phyloP scores from a whole-genome alignment of 2,329 filamentous ascomycete species.

The Ambrosiella cleistominuta region DNA sequence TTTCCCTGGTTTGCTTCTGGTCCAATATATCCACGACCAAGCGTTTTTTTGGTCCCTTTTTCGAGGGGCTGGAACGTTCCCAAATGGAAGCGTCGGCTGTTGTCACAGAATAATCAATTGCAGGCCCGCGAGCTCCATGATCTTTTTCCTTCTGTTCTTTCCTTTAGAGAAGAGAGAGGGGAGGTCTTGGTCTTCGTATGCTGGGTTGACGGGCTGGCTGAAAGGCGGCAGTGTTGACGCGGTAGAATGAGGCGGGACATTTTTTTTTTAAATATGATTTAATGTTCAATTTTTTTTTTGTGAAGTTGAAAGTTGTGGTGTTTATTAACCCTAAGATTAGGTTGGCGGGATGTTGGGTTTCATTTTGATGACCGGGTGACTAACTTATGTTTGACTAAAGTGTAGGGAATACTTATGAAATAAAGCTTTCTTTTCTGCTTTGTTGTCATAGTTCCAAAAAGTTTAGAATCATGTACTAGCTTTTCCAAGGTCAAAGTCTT shows the following conservation, averaged over 20 bases:
- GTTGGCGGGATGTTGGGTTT: too few relatives aligned
- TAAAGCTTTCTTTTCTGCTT: too few relatives aligned
- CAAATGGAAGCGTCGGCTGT: constrained; percentile 13
- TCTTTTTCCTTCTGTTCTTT: neutral
- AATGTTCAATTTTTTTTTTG: neutral
- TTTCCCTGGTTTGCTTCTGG: constrained; percentile 14
- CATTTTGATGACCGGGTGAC: too few relatives aligned
- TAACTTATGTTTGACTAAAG: too few relatives aligned
- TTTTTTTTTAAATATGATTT: constrained; percentile 4
- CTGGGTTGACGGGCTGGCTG: constrained; percentile 4
- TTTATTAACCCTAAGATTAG: neutral
- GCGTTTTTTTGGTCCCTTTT: neutral
- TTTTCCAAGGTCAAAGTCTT: too few relatives aligned
- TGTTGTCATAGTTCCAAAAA: too few relatives aligned
- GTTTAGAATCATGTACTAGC: too few relatives aligned
- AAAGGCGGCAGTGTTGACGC: constrained; percentile 7
- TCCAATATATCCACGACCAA: constrained; percentile 7
- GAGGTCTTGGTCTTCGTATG: constrained; percentile 12
- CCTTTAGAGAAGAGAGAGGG: neutral
- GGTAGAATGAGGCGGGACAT: constrained; percentile 14
- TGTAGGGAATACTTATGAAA: too few relatives aligned
- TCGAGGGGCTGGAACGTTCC: neutral
- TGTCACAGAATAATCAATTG: constrained; percentile 14
- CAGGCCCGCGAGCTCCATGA: constrained; percentile 13
- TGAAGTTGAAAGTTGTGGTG: neutral